phyloP scores from a whole-genome alignment of 805 yeast species.

The Monosporozyma unispora region DNA sequence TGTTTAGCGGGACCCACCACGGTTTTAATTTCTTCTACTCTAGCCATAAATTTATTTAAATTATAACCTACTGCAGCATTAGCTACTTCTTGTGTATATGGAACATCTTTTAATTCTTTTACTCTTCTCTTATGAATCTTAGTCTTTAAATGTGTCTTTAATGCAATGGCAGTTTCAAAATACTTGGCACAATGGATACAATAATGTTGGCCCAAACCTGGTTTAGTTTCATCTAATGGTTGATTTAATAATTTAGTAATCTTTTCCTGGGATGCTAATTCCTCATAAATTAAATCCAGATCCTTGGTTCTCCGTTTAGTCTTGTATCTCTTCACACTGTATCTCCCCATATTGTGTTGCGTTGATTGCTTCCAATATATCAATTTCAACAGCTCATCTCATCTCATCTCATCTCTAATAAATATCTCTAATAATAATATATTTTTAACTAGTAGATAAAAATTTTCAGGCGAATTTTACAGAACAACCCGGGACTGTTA shows the following conservation, averaged over 20 bases:
- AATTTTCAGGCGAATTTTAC: no score
- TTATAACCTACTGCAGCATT: constrained; percentile 85
- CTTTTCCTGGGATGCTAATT: constrained; percentile 55
- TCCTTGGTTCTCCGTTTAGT: constrained; percentile 83
- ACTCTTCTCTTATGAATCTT: constrained; percentile 84
- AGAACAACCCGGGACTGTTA: no score
- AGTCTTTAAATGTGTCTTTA: constrained; percentile 61
- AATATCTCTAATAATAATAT: no score
- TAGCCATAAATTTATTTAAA: constrained; percentile 53
- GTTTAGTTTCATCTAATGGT: constrained; percentile 77
- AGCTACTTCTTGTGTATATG: constrained; percentile 81
- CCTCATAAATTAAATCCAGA: constrained; percentile 72
- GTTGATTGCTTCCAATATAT: no score
- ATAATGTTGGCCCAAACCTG: constrained; percentile 91
- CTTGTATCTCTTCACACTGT: constrained; percentile 77
- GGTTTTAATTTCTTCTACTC: constrained; percentile 53
- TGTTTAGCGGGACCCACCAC: constrained; percentile 40
- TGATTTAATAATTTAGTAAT: constrained; percentile 65
- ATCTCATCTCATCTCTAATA: no score
- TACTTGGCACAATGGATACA: constrained; percentile 93
- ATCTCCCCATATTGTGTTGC: constrained; percentile 62
- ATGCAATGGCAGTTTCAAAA: constrained; percentile 67
- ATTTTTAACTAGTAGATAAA: no score
- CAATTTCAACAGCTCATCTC: no score
- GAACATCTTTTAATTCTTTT: constrained; percentile 63